Evolutionary conservation across 495 filamentous ascomycete genomes (phyloP).

Genomic region (Cercophora sp.): DNA sequence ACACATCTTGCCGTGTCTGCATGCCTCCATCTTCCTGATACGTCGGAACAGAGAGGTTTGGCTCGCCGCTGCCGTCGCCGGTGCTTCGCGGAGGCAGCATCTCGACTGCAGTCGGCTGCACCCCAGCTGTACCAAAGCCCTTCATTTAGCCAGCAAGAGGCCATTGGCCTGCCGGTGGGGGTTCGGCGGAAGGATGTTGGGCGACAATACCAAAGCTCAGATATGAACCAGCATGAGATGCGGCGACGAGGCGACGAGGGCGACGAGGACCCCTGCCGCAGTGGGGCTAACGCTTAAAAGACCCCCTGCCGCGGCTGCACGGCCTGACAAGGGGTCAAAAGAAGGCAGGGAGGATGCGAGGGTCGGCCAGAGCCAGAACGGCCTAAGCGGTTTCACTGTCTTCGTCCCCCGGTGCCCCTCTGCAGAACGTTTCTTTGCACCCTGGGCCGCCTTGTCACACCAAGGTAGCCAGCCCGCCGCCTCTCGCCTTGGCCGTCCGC

Average conservation of each 20-base stretch:
- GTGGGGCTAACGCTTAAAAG: conserved; percentile 20
- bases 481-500: conserved; percentile 12
- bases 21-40: conserved; percentile 7
- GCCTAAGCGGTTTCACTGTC: conserved; percentile 36
- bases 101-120: conserved; percentile 20
- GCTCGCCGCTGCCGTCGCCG: conserved; percentile 9
- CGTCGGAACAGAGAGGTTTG: conserved; percentile 9
- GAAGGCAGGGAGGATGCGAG: conserved; percentile 13
- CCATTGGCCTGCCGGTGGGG: conserved; percentile 21
- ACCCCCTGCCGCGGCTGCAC: conserved; percentile 18
- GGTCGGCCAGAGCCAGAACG: conserved; percentile 10
- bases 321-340: conserved; percentile 18
- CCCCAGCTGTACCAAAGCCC: conserved; percentile 25
- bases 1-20: conserved; percentile 11
- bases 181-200: conserved; percentile 15
- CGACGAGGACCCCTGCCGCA: conserved; percentile 15
- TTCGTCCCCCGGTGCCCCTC: conserved; percentile 19
- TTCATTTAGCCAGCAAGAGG: conserved; percentile 26
- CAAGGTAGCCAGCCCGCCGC: conserved; percentile 15
- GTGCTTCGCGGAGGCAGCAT: neutral
- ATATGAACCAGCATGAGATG: conserved; percentile 26
- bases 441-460: conserved; percentile 21
- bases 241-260: too few species aligned
- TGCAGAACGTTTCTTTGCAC: conserved; percentile 26
- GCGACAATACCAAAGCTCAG: conserved; percentile 15